phyloP scores from a whole-genome alignment of 768 basidiomycete species.

The Boletus rubropictus region DNA sequence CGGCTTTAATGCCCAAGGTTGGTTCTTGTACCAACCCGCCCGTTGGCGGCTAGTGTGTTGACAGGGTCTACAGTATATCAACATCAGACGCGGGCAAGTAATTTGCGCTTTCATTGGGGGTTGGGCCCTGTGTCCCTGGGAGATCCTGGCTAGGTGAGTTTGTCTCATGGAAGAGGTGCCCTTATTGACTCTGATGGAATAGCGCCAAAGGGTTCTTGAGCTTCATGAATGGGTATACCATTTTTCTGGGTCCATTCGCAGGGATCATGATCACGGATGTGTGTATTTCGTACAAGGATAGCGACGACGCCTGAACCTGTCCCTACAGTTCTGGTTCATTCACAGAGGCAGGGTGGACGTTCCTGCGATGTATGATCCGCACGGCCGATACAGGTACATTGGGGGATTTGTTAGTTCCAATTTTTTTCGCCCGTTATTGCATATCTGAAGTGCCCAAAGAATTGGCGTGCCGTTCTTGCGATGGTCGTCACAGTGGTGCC shows the following conservation, averaged over 20 bases:
- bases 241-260: conserved; percentile 82
- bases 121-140: conserved; percentile 85
- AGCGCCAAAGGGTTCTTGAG: conserved; percentile 60
- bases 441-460: conserved; percentile 37
- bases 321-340: conserved; percentile 67
- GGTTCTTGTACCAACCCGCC: conserved; percentile 12
- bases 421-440: neutral
- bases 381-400: conserved; percentile 74
- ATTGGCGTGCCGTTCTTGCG: conserved; percentile 71
- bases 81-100: conserved; percentile 74
- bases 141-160: conserved; percentile 53
- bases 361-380: conserved; percentile 76
- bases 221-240: conserved; percentile 81
- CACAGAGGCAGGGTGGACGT: conserved; percentile 70
- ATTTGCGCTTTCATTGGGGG: conserved; percentile 78
- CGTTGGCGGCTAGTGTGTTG: neutral
- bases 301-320: neutral
- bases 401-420: conserved; percentile 52
- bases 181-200: neutral
- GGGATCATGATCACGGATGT: conserved; percentile 63
- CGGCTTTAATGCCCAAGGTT: conserved; percentile 66
- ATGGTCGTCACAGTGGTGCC: conserved; percentile 66
- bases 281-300: conserved; percentile 21
- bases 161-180: neutral
- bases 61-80: conserved; percentile 36